A percentile compares a stretch with the other conserved stretches of the same genome.
These are phyloP conservation scores for Zoysia matrella DNA, from an alignment of 202 grass and related monocot species.

Conservation along the genomic window DNA sequence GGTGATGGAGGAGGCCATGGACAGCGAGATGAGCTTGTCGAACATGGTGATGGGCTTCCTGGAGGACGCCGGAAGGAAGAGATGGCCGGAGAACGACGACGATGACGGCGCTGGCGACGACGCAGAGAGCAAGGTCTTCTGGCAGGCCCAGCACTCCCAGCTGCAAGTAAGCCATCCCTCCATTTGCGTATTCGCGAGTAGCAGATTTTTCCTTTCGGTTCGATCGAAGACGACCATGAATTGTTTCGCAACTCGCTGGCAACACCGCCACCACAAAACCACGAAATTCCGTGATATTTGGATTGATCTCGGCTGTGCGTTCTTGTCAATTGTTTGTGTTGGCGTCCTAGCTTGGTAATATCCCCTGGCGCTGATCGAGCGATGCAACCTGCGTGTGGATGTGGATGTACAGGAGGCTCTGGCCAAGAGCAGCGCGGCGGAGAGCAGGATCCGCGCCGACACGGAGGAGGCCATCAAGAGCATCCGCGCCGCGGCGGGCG, in stretches of 20 bases:
- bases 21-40: constrained; percentile 67
- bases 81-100: constrained; percentile 38
- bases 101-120: constrained; percentile 20
- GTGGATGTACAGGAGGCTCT: constrained; percentile 60
- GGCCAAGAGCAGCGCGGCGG: constrained; percentile 52
- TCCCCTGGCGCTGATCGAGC: constrained; percentile 23
- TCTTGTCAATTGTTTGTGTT: constrained; percentile 1
- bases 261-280: neutral
- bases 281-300: neutral
- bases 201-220: neutral
- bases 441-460: neutral
- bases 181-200: neutral
- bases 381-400: constrained; percentile 1
- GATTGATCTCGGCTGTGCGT: neutral
- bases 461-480: neutral
- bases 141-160: constrained; percentile 44
- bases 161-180: constrained; percentile 47
- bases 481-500: constrained; percentile 24
- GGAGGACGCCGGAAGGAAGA: constrained; percentile 58
- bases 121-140: constrained; percentile 63
- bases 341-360: constrained; percentile 8
- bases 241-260: neutral
- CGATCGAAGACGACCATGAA: neutral
- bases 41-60: constrained; percentile 75
- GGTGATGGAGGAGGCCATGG: constrained; percentile 44